Evolutionary conservation across 129 eudicot species (phyloP), one percentile per base, ranked within the genome.

Genomic region (Silybum marianum): DNA sequence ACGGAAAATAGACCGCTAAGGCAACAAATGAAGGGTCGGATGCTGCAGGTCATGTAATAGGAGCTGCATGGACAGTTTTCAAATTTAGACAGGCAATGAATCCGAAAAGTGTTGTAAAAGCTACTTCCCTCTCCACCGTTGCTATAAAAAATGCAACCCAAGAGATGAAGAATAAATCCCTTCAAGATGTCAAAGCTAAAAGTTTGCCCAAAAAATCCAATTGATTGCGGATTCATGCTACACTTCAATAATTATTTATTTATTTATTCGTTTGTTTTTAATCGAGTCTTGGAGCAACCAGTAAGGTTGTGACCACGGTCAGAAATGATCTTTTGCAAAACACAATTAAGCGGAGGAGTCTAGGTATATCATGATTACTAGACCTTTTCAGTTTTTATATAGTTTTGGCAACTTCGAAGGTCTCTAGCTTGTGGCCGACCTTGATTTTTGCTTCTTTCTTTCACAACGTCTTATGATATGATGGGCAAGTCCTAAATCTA

Each of bases 1-100:
- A 93, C 48, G 99, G 98, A 26, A 95, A 95, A 82, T 92, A 95
- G 58, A 93, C 99, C n/a, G 98, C 91, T 6, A 87, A 93, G 87
- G 99, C 93, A 28, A 86, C 99, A 71, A 83, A 79, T 23, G 99
- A 95, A 70, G 99, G 98, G 75, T 86, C 93, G 18, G 97, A 88
- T 85, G 99, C 99, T 76, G 99, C 98, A 24, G 98, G 99, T 16
- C 95, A 93, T 79, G 98, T 98, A 3, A 44, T 91, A 2, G 99
- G 99, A 48, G 89, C 98, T 32, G 98, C 98, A 3, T 95, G 98
- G 99, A 78, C 99, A 18, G 98, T 93, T 13, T 91, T 95, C n/a
- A 93, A 95, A 91, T 84, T 95, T 36, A 87, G 99, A 72, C 84
- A 92, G 30, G 99, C 97, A 12, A 60, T 95, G 78, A 88, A 90